A percentile compares a stretch with the other conserved stretches of the same genome.
These are phyloP conservation scores for Saccharomycopsis selenospora DNA, from an alignment of 805 yeast genomes.

Conservation along the genomic window DNA sequence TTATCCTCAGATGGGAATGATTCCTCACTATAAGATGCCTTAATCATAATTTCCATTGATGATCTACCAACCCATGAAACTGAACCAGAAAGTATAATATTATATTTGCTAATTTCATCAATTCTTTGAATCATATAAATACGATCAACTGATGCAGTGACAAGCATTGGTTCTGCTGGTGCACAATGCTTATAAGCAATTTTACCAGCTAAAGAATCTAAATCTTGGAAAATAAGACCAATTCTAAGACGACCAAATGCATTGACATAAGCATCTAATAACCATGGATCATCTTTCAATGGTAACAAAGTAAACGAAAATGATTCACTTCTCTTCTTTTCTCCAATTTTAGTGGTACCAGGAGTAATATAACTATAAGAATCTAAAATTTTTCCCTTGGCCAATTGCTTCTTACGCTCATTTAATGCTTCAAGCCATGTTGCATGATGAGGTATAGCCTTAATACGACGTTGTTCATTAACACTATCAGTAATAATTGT, in stretches of 20 bases:
- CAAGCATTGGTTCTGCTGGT: slow-evolving; percentile 95
- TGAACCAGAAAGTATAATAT: slow-evolving; percentile 79
- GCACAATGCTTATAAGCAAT: slow-evolving; percentile 87
- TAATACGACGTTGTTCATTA: slow-evolving; percentile 13
- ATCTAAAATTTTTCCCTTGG: slow-evolving; percentile 67
- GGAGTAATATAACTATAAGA: slow-evolving; percentile 67
- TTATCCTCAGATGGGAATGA: slow-evolving; percentile 37
- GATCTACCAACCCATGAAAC: slow-evolving; percentile 94
- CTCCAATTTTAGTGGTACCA: slow-evolving; percentile 59
- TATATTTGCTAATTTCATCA: slow-evolving; percentile 67
- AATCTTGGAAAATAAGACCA: slow-evolving; percentile 90
- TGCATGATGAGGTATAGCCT: slow-evolving; percentile 29
- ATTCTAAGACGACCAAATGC: slow-evolving; percentile 88
- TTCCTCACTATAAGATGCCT: slow-evolving; percentile 70
- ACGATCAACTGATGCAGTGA: slow-evolving; percentile 90
- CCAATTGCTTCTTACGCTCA: slow-evolving; percentile 61
- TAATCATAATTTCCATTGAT: slow-evolving; percentile 91
- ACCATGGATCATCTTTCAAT: slow-evolving; percentile 73
- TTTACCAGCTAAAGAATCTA: slow-evolving; percentile 90
- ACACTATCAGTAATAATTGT: slow-evolving; percentile 18
- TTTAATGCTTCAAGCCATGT: slow-evolving; percentile 85
- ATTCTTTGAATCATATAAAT: slow-evolving; percentile 80
- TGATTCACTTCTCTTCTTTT: slow-evolving; percentile 72
- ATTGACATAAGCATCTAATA: slow-evolving; percentile 81
- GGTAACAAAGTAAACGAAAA: slow-evolving; percentile 66